Percentiles rank a stretch among this genome's conserved stretches.
Conservation (phyloP, 306 rosid genomes). For the Cucumis hystrix region DNA sequence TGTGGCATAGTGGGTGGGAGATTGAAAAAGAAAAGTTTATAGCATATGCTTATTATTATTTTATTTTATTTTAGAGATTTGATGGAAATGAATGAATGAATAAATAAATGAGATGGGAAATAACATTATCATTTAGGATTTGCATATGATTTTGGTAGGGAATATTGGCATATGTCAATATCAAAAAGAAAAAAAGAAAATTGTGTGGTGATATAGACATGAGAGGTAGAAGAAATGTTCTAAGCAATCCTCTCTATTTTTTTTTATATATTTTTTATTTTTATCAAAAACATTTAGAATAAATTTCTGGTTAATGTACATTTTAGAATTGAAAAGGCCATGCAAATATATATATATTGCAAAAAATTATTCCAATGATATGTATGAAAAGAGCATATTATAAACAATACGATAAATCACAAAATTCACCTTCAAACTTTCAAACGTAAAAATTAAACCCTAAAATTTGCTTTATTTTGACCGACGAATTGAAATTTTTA, state of each 20-base stretch:
- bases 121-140: background rate
- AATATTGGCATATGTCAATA: slow-evolving; percentile 8
- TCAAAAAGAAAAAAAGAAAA: background rate
- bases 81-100: background rate
- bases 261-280: background rate
- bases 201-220: slow-evolving; percentile 2
- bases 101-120: background rate
- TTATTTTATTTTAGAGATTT: background rate
- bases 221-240: slow-evolving; percentile 4
- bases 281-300: background rate
- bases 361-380: background rate
- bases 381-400: background rate
- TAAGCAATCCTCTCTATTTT: background rate
- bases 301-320: background rate
- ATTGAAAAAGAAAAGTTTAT: background rate
- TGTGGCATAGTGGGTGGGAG: background rate
- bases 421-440: no score
- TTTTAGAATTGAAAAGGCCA: background rate
- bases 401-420: background rate
- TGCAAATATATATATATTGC: background rate
- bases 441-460: no score
- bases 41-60: background rate
- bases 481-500: no score
- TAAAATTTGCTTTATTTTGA: no score
- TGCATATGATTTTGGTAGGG: background rate